phyloP scores from a whole-genome alignment of 2,329 filamentous ascomycete species.

The Fusarium hostae region DNA sequence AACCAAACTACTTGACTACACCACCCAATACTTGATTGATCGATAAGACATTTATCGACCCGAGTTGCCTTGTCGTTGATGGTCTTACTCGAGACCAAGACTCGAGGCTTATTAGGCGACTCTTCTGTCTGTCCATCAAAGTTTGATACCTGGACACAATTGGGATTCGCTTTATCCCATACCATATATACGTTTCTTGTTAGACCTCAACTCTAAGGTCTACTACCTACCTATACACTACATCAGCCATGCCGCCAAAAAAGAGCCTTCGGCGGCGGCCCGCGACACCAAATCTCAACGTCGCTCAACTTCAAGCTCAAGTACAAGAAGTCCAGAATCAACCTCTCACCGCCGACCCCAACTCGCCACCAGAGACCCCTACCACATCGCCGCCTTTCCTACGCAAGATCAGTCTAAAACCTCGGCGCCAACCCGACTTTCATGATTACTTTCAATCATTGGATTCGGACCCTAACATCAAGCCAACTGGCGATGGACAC shows the following conservation, averaged over 20 bases:
- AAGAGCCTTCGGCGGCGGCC: constrained; percentile 52
- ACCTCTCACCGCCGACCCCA: constrained; percentile 52
- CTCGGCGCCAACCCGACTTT: constrained; percentile 48
- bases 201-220: constrained; percentile 15
- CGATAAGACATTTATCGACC: constrained; percentile 43
- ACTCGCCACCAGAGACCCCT: constrained; percentile 61
- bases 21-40: constrained; percentile 32
- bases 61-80: constrained; percentile 8
- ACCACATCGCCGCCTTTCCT: constrained; percentile 52
- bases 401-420: constrained; percentile 49
- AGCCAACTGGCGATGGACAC: constrained; percentile 55
- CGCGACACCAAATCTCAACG: constrained; percentile 56
- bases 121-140: not conserved
- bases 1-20: constrained; percentile 25
- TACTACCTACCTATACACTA: constrained; percentile 6
- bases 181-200: constrained; percentile 45
- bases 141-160: not conserved
- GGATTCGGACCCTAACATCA: constrained; percentile 54
- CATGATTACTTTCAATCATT: constrained; percentile 47
- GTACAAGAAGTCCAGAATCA: constrained; percentile 39
- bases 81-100: constrained; percentile 11
- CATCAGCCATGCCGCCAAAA: constrained; percentile 46
- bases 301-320: constrained; percentile 36
- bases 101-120: not conserved
- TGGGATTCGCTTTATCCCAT: constrained; percentile 8